These are phyloP conservation scores for Sclerotinia trifoliorum DNA, from an alignment of 2,329 filamentous ascomycete species.

Conservation along the genomic window DNA sequence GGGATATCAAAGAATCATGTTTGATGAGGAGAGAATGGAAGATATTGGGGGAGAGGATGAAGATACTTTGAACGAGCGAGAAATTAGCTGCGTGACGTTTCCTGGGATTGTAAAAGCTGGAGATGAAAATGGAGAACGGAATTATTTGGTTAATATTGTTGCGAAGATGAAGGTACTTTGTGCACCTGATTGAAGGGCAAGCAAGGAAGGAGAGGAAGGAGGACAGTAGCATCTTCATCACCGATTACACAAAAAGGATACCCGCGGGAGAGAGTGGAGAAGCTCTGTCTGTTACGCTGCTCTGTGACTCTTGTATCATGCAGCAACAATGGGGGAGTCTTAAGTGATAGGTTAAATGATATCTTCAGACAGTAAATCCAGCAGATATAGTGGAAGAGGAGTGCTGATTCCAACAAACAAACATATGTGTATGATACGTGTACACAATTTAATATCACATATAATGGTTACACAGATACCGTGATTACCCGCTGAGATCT, in stretches of 20 bases:
- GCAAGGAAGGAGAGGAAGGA: not conserved
- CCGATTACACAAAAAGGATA: not conserved
- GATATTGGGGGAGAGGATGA: conserved; percentile 63
- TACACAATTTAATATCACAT: not conserved
- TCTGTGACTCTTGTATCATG: not conserved
- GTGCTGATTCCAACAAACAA: conserved; percentile 6
- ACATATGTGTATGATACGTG: conserved; percentile 1
- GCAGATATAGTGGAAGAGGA: not conserved
- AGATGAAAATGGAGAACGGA: conserved; percentile 61
- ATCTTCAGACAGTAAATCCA: conserved; percentile 3
- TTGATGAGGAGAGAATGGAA: conserved; percentile 62
- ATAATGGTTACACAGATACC: not conserved
- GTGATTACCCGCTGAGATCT: conserved; percentile 4
- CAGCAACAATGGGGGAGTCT: not conserved
- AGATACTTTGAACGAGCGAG: conserved; percentile 50
- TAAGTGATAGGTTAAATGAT: not conserved
- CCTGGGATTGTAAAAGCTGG: conserved; percentile 64
- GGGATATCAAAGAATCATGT: conserved; percentile 54
- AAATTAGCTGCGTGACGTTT: conserved; percentile 62
- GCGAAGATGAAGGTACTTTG: conserved; percentile 66
- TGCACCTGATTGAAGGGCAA: conserved; percentile 33
- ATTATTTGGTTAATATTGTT: conserved; percentile 62
- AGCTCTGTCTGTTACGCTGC: not conserved
- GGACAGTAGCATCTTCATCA: not conserved
- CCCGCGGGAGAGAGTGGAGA: not conserved